Base-by-base conservation (phyloP, 345 rosid genomes). In the Eucalyptus curtisii region DNA sequence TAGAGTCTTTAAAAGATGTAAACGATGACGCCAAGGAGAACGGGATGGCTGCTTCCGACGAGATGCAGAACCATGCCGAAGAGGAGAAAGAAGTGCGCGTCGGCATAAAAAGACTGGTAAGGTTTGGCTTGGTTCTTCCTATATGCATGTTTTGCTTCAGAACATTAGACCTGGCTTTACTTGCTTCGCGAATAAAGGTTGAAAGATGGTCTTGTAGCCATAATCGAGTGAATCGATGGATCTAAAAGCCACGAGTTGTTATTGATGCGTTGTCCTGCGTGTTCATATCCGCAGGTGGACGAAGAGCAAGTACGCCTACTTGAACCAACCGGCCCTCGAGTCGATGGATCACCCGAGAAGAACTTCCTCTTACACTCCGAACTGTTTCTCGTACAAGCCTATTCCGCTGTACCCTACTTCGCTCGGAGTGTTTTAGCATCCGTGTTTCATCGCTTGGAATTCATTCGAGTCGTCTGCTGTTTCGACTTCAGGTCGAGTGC, bases 271-370 rank as follows among this genome's bases (percentile, higher is more conserved):
- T 24, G 52, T 14, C 4, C 19, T 31, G 22, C 47, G 12, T 91
- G 88, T 50, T 37, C 57, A 20, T 22, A 76, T 37, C 45, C 82
- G 94, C 95, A 97, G 99, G 99, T 96, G 98, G 99, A 96, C 94
- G 2, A 96, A 94, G 96, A 96, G 99, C 94, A 97, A 94, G 90
- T 97, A 95, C 57, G 99, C 99, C 27, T 97, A 96, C 90, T 85
- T 97, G 91, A 97, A 96, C 95, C 98, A 97, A 57, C 98, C 99
- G 2, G 97, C 96, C 40, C 55, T 94, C n/a, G 93, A 90, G 64
- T 89, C 95, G 27, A 85, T 86, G 82, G 96, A 93, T 48, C 86
- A 86, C 44, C 94, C 92, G 55, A 93, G 90, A 88, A 90, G 95
- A 91, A 90, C 91, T 37, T 91, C 97, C 24, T 91, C 89, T 49